A percentile compares a stretch with the other conserved stretches of the same genome.
phyloP scores from a whole-genome alignment of 2,329 filamentous ascomycete species.

The Ramularia endophylla region DNA sequence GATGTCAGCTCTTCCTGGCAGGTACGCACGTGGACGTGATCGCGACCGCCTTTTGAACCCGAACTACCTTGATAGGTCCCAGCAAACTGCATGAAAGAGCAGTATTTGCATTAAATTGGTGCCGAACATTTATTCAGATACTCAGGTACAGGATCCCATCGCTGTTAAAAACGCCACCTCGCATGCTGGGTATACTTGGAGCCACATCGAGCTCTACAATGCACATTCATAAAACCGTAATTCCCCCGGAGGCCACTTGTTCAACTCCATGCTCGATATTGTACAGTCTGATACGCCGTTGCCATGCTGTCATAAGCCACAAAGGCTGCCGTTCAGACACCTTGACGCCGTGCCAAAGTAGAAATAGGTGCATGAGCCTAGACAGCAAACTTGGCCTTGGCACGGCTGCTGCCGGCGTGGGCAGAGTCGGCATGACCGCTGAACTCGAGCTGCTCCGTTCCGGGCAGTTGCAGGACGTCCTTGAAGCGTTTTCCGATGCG shows the following conservation, averaged over 20 bases:
- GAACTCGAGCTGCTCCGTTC: slow-evolving; percentile 80
- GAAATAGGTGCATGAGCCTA: slow-evolving; percentile 40
- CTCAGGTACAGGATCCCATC: slow-evolving; percentile 1
- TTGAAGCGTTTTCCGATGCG: slow-evolving; percentile 89
- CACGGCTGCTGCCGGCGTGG: slow-evolving; percentile 85
- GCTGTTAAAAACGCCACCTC: slow-evolving; percentile 7
- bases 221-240: slow-evolving; percentile 7
- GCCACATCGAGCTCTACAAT: too few species aligned
- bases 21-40: too few species aligned
- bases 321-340: not conserved
- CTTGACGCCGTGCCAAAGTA: not conserved
- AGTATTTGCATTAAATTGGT: too few species aligned
- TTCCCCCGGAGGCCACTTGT: slow-evolving; percentile 30
- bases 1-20: too few species aligned
- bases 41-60: too few species aligned
- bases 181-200: slow-evolving; percentile 16
- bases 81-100: too few species aligned
- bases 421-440: slow-evolving; percentile 94
- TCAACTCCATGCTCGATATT: slow-evolving; percentile 26
- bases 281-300: slow-evolving; percentile 17
- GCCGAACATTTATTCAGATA: not conserved
- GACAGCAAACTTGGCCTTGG: slow-evolving; percentile 87
- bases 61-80: too few species aligned
- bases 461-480: slow-evolving; percentile 74
- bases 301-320: slow-evolving; percentile 13